Percentiles rank a stretch among this genome's conserved stretches.
phyloP scores from a whole-genome alignment of 768 basidiomycete species.

The Phylloporus scabripes region DNA sequence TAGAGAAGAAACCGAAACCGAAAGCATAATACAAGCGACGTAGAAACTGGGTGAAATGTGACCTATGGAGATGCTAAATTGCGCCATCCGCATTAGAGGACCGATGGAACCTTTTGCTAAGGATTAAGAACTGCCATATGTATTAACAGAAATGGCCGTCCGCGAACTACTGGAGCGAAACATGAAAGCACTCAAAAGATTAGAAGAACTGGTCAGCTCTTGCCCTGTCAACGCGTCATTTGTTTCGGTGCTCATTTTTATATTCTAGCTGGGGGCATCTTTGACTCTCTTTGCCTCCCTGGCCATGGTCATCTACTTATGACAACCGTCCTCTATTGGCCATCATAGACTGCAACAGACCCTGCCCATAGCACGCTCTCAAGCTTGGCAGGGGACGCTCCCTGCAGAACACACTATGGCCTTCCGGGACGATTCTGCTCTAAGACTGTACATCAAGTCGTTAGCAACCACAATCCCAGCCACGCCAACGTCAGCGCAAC shows the following conservation, averaged over 20 bases:
- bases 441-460: slow-evolving; percentile 55
- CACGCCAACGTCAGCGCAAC: slow-evolving; percentile 29
- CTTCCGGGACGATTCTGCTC: slow-evolving; percentile 72
- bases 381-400: slow-evolving; percentile 74
- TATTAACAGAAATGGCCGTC: slow-evolving; percentile 66
- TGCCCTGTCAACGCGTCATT: slow-evolving; percentile 1
- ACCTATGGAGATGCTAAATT: slow-evolving; percentile 37
- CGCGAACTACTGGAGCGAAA: slow-evolving; percentile 66
- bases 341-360: slow-evolving; percentile 71
- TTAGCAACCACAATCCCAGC: slow-evolving; percentile 33
- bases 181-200: slow-evolving; percentile 51
- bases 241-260: slow-evolving; percentile 9
- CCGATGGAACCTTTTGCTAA: slow-evolving; percentile 32
- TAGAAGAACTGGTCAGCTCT: slow-evolving; percentile 60
- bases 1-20: slow-evolving; percentile 36
- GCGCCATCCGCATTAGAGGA: slow-evolving; percentile 43
- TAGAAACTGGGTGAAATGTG: slow-evolving; percentile 34
- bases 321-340: slow-evolving; percentile 43
- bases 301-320: slow-evolving; percentile 54
- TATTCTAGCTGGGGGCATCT: slow-evolving; percentile 62
- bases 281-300: slow-evolving; percentile 65
- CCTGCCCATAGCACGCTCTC: slow-evolving; percentile 51
- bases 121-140: neutral
- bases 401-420: slow-evolving; percentile 52
- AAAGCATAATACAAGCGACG: slow-evolving; percentile 40